Evolutionary conservation across 495 filamentous ascomycete genomes (phyloP).

Genomic region (Xylaria intraflava): DNA sequence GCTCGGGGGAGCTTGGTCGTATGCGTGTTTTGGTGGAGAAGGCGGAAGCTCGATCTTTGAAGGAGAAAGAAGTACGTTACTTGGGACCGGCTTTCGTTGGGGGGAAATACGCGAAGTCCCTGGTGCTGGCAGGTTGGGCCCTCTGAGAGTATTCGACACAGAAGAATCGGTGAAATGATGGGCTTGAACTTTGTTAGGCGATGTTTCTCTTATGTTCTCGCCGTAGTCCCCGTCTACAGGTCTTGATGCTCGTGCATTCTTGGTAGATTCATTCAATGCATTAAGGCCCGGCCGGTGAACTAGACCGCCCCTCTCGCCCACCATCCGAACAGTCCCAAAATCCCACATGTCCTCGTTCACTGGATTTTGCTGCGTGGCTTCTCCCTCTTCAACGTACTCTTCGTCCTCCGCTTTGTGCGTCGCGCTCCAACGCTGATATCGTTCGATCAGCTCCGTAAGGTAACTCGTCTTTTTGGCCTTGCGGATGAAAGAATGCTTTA

Average conservation of each 20-base stretch:
- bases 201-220: conserved; percentile 34
- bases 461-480: conserved; percentile 85
- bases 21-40: conserved; percentile 40
- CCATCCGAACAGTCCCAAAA: conserved; percentile 83
- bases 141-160: conserved; percentile 35
- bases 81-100: conserved; percentile 49
- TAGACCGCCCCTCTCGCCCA: conserved; percentile 48
- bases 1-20: conserved; percentile 41
- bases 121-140: conserved; percentile 14
- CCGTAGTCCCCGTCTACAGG: conserved; percentile 41
- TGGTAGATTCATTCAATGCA: conserved; percentile 65
- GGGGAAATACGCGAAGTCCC: conserved; percentile 46
- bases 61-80: conserved; percentile 44
- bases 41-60: conserved; percentile 57
- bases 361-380: conserved; percentile 21
- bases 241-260: conserved; percentile 56
- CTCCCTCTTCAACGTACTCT: conserved; percentile 41
- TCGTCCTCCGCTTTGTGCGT: conserved; percentile 62
- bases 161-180: conserved; percentile 29
- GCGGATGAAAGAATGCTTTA: conserved; percentile 84
- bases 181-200: conserved; percentile 35
- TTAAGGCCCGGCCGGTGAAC: conserved; percentile 44
- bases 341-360: conserved; percentile 89
- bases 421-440: conserved; percentile 77
- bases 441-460: conserved; percentile 87